Percentiles rank a stretch among this genome's conserved stretches.
Evolutionary conservation across 345 rosid genomes (phyloP).

Genomic region (Eucalyptus shirleyi): DNA sequence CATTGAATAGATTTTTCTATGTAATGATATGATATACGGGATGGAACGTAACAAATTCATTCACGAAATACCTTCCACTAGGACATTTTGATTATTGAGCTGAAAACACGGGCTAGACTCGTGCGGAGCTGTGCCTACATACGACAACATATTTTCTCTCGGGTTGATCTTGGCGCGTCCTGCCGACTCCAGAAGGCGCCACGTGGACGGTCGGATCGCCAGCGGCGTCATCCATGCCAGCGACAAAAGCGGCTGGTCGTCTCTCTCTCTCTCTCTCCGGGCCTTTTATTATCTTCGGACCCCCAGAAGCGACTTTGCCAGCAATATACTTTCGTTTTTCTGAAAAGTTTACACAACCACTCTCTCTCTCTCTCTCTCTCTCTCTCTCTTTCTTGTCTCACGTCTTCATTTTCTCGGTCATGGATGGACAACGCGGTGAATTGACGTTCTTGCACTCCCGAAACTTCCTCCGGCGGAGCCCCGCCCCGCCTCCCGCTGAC

Average conservation of each 20-base stretch:
- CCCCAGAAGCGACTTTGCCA: not conserved
- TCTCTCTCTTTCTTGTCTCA: not conserved
- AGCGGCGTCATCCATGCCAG: constrained; percentile 8
- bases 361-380: not conserved
- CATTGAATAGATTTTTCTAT: not conserved
- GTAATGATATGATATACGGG: not conserved
- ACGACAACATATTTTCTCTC: not conserved
- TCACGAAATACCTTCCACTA: too few species aligned
- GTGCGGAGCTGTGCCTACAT: not conserved
- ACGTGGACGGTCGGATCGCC: not conserved
- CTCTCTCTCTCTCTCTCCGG: not conserved
- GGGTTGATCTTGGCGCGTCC: not conserved
- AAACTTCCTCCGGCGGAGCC: constrained; percentile 15
- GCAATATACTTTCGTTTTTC: not conserved
- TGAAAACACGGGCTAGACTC: not conserved
- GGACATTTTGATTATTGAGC: not conserved
- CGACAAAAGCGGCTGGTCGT: constrained; percentile 35
- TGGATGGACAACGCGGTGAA: constrained; percentile 60
- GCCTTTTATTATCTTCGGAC: constrained; percentile 2
- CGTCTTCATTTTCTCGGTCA: constrained; percentile 1
- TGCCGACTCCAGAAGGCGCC: not conserved
- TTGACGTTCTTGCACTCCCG: constrained; percentile 46
- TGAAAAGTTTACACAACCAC: constrained; percentile 12
- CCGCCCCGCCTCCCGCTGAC: not conserved
- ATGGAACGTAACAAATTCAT: not conserved